Percentiles rank a stretch among this genome's conserved stretches.
These are phyloP conservation scores for Stephanodiscus minutulus DNA, from an alignment of 108 stramenopile genomes.

Conservation along the genomic window DNA sequence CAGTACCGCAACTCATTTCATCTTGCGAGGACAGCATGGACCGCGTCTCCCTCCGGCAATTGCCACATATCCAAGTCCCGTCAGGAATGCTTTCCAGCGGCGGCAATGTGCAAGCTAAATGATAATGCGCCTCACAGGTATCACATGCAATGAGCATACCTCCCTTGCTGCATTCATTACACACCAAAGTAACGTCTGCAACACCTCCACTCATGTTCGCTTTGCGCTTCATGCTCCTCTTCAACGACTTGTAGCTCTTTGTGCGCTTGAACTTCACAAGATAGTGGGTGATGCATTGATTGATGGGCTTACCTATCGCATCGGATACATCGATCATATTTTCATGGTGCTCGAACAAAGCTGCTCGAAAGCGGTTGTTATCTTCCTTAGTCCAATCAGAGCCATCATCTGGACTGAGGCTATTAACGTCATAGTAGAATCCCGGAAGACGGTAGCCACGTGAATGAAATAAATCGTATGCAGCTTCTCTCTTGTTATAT, in stretches of 20 bases:
- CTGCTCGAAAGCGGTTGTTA: constrained; percentile 50
- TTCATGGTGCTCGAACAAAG: constrained; percentile 68
- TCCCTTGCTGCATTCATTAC: constrained; percentile 75
- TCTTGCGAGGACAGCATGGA: constrained; percentile 4
- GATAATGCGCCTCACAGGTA: constrained; percentile 78
- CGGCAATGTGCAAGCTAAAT: constrained; percentile 67
- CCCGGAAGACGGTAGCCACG: constrained; percentile 46
- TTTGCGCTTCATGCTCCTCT: constrained; percentile 37
- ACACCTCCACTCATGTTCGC: constrained; percentile 16
- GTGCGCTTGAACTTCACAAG: constrained; percentile 71
- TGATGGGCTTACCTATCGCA: constrained; percentile 53
- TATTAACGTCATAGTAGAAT: constrained; percentile 38
- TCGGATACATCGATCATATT: constrained; percentile 54
- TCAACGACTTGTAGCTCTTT: constrained; percentile 67
- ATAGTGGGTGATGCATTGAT: constrained; percentile 60
- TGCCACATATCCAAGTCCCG: constrained; percentile 74
- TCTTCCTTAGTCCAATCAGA: constrained; percentile 74
- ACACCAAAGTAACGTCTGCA: constrained; percentile 47
- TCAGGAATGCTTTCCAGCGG: constrained; percentile 62
- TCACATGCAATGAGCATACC: constrained; percentile 81
- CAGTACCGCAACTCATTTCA: not conserved
- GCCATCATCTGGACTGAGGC: constrained; percentile 46
- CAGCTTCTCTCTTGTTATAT: constrained; percentile 59
- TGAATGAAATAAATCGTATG: constrained; percentile 51
- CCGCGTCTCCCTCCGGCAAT: constrained; percentile 35